These are phyloP conservation scores for Scenedesmus sp. DNA, from an alignment of 163 green algal genomes.

Conservation along the genomic window DNA sequence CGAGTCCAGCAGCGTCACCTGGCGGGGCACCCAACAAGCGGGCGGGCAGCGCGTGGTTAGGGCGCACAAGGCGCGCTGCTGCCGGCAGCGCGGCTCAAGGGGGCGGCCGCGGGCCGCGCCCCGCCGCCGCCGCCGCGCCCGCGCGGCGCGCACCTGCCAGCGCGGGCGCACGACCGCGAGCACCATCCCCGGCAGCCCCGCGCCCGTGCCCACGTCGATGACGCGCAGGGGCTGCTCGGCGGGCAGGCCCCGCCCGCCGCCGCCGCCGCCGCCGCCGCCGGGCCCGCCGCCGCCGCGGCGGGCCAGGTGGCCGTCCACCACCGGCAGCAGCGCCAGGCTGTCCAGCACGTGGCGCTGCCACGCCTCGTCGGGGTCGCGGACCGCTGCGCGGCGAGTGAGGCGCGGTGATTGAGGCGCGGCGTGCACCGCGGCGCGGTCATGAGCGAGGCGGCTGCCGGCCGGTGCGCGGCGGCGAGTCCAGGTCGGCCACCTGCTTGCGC, in stretches of 20 bases:
- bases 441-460: not conserved
- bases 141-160: slow-evolving; percentile 66
- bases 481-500: too few relatives aligned
- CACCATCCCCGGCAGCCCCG: slow-evolving; percentile 90
- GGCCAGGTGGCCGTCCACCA: slow-evolving; percentile 64
- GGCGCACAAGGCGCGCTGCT: not conserved
- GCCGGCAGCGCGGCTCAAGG: too few relatives aligned
- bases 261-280: slow-evolving; percentile 11
- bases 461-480: not conserved
- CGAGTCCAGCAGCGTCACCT: slow-evolving; percentile 88
- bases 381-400: slow-evolving; percentile 58
- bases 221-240: slow-evolving; percentile 55
- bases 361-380: slow-evolving; percentile 68
- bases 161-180: slow-evolving; percentile 82
- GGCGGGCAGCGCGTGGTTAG: not conserved
- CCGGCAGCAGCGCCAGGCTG: slow-evolving; percentile 83
- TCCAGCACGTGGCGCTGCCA: slow-evolving; percentile 83
- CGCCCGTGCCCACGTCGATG: slow-evolving; percentile 93
- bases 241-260: not conserved
- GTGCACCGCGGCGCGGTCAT: not conserved
- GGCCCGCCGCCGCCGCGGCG: not conserved
- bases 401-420: too few relatives aligned
- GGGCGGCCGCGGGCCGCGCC: too few relatives aligned
- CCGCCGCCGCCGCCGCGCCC: not conserved
- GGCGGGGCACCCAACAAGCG: not conserved